Conservation (phyloP, 257 asterid species). For the Lavandula angustifolia region DNA sequence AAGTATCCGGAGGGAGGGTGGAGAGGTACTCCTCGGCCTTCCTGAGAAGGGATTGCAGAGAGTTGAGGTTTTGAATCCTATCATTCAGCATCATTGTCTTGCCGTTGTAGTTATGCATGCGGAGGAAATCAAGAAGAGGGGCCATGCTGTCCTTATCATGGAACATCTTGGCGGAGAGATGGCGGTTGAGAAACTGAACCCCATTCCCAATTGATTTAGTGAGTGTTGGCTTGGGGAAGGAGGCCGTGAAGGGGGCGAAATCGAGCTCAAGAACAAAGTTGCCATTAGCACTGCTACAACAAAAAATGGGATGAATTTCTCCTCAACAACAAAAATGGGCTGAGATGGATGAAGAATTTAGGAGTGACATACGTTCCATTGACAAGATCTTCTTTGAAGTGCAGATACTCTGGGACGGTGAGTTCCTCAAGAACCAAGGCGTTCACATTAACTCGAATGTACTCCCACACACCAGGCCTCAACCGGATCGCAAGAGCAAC, state of each 20-base stretch:
- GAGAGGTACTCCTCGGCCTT: slow-evolving; percentile 94
- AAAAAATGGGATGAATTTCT: background rate
- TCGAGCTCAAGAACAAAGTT: slow-evolving; percentile 95
- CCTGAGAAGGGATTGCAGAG: slow-evolving; percentile 74
- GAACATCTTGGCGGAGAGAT: slow-evolving; percentile 96
- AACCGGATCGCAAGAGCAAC: slow-evolving; percentile 93
- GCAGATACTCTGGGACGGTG: slow-evolving; percentile 77
- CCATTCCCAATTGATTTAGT: slow-evolving; percentile 97
- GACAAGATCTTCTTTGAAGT: slow-evolving; percentile 87
- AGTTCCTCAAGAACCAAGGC: slow-evolving; percentile 75
- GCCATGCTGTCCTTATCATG: slow-evolving; percentile 93
- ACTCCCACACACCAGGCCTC: slow-evolving; percentile 95
- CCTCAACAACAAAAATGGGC: background rate
- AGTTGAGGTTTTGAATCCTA: slow-evolving; percentile 54
- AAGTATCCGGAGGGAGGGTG: slow-evolving; percentile 59
- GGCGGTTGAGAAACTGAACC: slow-evolving; percentile 93
- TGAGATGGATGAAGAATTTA: background rate
- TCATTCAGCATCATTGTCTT: slow-evolving; percentile 89
- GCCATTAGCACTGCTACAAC: slow-evolving; percentile 59
- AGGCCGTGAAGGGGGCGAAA: slow-evolving; percentile 86
- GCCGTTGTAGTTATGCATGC: slow-evolving; percentile 75
- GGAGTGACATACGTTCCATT: slow-evolving; percentile 61
- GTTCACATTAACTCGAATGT: slow-evolving; percentile 70
- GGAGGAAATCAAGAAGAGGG: slow-evolving; percentile 88
- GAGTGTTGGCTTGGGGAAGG: slow-evolving; percentile 88